phyloP scores from a whole-genome alignment of 352 stramenopile genomes.

The Achlya hypogyna region DNA sequence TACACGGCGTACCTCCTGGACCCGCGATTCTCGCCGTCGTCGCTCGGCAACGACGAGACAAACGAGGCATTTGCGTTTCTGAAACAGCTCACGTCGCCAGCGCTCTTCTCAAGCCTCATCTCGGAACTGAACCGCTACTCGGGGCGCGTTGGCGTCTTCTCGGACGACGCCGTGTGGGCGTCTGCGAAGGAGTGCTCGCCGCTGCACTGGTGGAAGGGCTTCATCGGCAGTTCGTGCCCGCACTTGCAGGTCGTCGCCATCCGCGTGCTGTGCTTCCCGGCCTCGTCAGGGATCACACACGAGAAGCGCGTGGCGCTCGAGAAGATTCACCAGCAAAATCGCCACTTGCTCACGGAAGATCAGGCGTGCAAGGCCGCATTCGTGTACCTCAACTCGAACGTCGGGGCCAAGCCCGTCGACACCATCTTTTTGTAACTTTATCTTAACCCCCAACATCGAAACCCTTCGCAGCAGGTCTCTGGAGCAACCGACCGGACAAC shows the following conservation, averaged over 20 bases:
- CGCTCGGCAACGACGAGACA: conserved; percentile 42
- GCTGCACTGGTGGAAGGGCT: conserved; percentile 71
- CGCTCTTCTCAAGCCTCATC: conserved; percentile 41
- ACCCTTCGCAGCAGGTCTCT: too few relatives aligned
- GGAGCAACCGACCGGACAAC: too few relatives aligned
- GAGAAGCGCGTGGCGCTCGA: conserved; percentile 47
- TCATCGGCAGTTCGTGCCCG: conserved; percentile 60
- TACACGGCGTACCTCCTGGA: conserved; percentile 73
- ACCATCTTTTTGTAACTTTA: background rate
- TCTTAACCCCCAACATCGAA: too few relatives aligned
- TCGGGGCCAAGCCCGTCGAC: conserved; percentile 28
- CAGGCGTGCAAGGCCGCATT: conserved; percentile 62
- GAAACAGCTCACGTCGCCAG: conserved; percentile 35
- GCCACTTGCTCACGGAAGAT: conserved; percentile 59
- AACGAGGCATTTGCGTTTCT: conserved; percentile 50
- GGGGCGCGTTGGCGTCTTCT: conserved; percentile 46
- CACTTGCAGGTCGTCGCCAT: conserved; percentile 55
- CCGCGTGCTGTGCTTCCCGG: conserved; percentile 48
- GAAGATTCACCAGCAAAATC: conserved; percentile 42
- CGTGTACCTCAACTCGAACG: conserved; percentile 58
- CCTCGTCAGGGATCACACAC: conserved; percentile 42
- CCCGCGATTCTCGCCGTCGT: conserved; percentile 48
- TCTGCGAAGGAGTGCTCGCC: conserved; percentile 62
- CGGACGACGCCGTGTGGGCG: conserved; percentile 64
- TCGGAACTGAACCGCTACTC: conserved; percentile 63